Base-by-base conservation (phyloP, 768 basidiomycete species). In the Mycena pura region DNA sequence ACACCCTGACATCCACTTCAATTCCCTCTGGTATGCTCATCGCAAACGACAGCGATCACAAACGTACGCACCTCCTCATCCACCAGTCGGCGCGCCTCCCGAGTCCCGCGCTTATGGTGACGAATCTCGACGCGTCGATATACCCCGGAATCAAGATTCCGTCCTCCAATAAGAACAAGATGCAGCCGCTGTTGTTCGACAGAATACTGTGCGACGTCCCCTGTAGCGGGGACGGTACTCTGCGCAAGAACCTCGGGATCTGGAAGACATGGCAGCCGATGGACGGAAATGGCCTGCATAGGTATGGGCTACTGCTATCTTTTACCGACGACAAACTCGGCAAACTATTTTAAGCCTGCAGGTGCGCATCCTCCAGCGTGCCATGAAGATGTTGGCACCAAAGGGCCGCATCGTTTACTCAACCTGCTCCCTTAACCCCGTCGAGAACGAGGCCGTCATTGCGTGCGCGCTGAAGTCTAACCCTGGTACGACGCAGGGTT, bases 331-430 rank as follows among this genome's bases (percentile, higher is more conserved):
- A 27, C 54, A 43, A 25, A 31, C 52, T 65, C n/a, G n/a, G n/a
- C n/a, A 50, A 67, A 43, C n/a, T 54, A 46, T 36, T 59, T 14
- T 49, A 38, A 98, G 95, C 10, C 81, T 99, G 28, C 97, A 99
- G 72, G 80, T 95, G 38, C 90, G 97, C 19, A 99, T 99, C 66
- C 83, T 99, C 19, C 83, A 90, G 61, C 90, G 97, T 19, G 96
- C 90, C 1, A 97, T 99, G 92, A 87, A 89, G 56, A 84, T 99
- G 76, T 84, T 99, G 38, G 87, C 88, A 28, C 69, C 72, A 11
- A 85, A 88, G n/a, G 96, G 96, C 8, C 88, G 92, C 32, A 90
- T 99, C 62, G 96, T 99, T 17, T 99, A 99, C 73, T 99, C 97
- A 6, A 99, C 97, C 0, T 99, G 97, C 70, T 98, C 96, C 0